Percentiles rank a stretch among this genome's conserved stretches.
Conservation (phyloP, 805 yeast species). For the Candida ponderosae region DNA sequence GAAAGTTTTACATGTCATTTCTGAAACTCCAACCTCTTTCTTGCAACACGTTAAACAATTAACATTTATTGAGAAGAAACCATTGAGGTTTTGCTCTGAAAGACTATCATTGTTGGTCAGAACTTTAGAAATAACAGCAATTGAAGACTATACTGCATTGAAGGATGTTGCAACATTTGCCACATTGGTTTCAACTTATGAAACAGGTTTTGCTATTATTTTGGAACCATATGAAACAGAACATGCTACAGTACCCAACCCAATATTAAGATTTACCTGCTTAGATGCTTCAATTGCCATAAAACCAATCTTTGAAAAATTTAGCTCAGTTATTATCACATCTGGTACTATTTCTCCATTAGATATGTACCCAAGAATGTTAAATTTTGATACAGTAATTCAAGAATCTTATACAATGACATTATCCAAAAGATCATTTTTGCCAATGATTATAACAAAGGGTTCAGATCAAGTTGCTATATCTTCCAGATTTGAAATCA, state of each 20-base stretch:
- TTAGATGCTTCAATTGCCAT: conserved; percentile 97
- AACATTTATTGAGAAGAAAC: conserved; percentile 89
- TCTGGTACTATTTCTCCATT: conserved; percentile 97
- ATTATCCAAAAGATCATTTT: conserved; percentile 79
- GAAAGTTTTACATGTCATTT: conserved; percentile 94
- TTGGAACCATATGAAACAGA: conserved; percentile 94
- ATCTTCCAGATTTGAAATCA: conserved; percentile 89
- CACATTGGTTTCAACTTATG: conserved; percentile 91
- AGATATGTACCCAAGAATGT: conserved; percentile 98
- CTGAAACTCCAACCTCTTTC: conserved; percentile 95
- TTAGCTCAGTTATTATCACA: conserved; percentile 87
- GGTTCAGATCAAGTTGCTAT: conserved; percentile 98
- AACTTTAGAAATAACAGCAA: conserved; percentile 78
- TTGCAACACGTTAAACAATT: conserved; percentile 87
- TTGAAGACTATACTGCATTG: conserved; percentile 87
- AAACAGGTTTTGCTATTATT: conserved; percentile 83
- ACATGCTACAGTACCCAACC: conserved; percentile 93
- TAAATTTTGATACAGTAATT: conserved; percentile 85
- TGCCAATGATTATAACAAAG: conserved; percentile 94
- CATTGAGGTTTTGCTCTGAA: conserved; percentile 86
- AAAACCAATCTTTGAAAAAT: conserved; percentile 91
- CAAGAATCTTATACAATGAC: conserved; percentile 97
- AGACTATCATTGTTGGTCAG: conserved; percentile 81
- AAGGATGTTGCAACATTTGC: conserved; percentile 97
- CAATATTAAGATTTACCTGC: conserved; percentile 87